Evolutionary conservation across 495 filamentous ascomycete species (phyloP).

Genomic region (Lasiosphaeris hirsuta): DNA sequence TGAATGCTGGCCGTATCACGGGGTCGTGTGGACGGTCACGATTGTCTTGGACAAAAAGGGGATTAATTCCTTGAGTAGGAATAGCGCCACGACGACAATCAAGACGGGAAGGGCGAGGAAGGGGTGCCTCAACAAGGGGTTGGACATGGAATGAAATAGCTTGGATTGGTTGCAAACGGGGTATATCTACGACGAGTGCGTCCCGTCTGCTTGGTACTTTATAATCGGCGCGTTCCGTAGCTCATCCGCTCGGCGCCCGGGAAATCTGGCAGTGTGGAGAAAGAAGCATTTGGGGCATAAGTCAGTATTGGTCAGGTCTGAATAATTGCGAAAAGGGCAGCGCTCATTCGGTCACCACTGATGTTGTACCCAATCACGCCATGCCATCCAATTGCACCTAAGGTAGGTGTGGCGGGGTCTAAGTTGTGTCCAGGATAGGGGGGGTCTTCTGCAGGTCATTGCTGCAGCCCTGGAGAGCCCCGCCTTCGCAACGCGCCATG

Average conservation of each 20-base stretch:
- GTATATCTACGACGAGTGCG: background rate
- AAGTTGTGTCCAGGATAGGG: no score
- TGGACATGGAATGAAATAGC: background rate
- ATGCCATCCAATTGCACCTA: no score
- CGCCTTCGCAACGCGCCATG: no score
- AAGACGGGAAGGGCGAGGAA: conserved; percentile 11
- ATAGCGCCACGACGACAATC: conserved; percentile 10
- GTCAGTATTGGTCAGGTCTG: conserved; percentile 5
- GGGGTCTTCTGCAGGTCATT: no score
- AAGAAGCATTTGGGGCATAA: no score
- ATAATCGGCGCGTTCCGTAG: no score
- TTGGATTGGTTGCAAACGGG: background rate
- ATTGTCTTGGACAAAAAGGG: conserved; percentile 12
- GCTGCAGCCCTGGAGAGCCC: no score
- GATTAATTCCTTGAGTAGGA: conserved; percentile 1
- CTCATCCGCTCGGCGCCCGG: no score
- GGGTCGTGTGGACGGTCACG: conserved; percentile 11
- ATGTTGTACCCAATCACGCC: no score
- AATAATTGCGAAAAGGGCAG: background rate
- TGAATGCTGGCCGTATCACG: conserved; percentile 14
- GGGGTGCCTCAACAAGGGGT: conserved; percentile 2
- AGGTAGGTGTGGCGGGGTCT: no score
- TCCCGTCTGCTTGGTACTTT: background rate
- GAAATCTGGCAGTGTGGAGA: no score
- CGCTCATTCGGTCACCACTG: no score